A percentile compares a stretch with the other conserved stretches of the same genome.
Evolutionary conservation across 2,329 filamentous ascomycete genomes (phyloP).

Genomic region (Aspergillus sp.): DNA sequence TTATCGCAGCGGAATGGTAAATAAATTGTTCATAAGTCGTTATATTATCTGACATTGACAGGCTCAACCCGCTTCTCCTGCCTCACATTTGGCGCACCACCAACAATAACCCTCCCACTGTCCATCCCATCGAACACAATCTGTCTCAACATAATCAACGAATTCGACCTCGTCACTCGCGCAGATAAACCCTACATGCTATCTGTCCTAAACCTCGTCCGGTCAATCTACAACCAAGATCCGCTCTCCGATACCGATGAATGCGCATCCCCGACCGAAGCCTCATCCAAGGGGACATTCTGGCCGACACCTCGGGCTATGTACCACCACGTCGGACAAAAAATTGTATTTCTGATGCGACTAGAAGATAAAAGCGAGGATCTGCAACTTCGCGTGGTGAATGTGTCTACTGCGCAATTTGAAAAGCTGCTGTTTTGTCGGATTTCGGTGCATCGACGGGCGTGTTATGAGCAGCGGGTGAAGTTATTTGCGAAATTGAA

Average conservation of each 20-base stretch:
- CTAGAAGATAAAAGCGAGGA: background rate
- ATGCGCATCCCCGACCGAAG: background rate
- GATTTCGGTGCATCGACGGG: slow-evolving; percentile 2
- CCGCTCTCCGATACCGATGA: background rate
- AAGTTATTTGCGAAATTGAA: background rate
- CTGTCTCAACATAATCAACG: slow-evolving; percentile 1
- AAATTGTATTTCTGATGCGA: background rate
- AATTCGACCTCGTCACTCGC: slow-evolving; percentile 3
- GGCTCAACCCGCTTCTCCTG: slow-evolving; percentile 1
- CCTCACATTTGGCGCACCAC: slow-evolving; percentile 2
- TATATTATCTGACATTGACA: background rate
- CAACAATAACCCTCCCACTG: background rate
- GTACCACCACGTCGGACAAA: background rate
- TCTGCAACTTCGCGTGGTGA: background rate
- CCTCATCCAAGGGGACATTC: background rate
- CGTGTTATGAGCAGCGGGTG: slow-evolving; percentile 2
- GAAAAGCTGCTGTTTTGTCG: slow-evolving; percentile 4
- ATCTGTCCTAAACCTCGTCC: background rate
- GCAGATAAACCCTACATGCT: slow-evolving; percentile 1
- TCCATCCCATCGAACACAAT: background rate
- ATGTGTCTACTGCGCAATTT: background rate
- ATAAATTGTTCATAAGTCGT: background rate
- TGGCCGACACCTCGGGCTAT: background rate
- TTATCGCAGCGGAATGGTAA: background rate
- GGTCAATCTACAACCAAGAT: background rate